phyloP scores from a whole-genome alignment of 106 monocot genomes.

The Dactylorhiza incarnata region DNA sequence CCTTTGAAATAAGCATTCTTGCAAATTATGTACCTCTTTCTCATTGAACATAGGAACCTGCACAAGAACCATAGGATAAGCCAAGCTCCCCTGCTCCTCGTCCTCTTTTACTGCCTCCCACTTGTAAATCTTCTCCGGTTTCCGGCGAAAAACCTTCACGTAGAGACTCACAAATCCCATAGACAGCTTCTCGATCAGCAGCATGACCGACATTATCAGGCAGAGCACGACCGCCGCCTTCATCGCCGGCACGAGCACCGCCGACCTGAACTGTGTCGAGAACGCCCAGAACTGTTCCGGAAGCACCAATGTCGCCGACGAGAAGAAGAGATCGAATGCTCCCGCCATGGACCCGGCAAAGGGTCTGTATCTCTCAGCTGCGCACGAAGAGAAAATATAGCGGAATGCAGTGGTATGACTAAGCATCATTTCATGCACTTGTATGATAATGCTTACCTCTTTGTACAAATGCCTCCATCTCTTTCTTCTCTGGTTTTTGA shows the following conservation, averaged over 20 bases:
- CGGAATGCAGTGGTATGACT: not conserved
- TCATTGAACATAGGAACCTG: slow-evolving; percentile 25
- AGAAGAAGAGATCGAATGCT: slow-evolving; percentile 6
- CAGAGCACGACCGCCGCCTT: slow-evolving; percentile 8
- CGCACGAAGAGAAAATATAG: not conserved
- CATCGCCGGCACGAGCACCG: slow-evolving; percentile 16
- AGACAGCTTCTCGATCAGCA: slow-evolving; percentile 19
- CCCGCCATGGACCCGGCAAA: not conserved
- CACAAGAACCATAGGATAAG: slow-evolving; percentile 26
- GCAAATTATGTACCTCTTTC: slow-evolving; percentile 12
- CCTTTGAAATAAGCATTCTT: not conserved
- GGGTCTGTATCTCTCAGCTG: not conserved
- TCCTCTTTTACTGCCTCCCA: slow-evolving; percentile 36
- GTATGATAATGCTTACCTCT: not conserved
- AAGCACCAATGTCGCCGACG: not conserved
- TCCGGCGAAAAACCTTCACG: slow-evolving; percentile 29
- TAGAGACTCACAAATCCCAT: slow-evolving; percentile 24
- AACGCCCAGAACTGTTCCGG: not conserved
- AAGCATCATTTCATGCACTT: not conserved
- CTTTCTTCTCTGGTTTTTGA: not conserved
- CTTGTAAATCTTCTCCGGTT: slow-evolving; percentile 39
- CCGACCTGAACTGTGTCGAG: slow-evolving; percentile 7
- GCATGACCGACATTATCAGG: slow-evolving; percentile 18
- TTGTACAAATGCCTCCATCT: not conserved
- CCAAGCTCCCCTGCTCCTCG: slow-evolving; percentile 24